Conservation (phyloP, 306 rosid genomes). For the Canavalia gladiata region DNA sequence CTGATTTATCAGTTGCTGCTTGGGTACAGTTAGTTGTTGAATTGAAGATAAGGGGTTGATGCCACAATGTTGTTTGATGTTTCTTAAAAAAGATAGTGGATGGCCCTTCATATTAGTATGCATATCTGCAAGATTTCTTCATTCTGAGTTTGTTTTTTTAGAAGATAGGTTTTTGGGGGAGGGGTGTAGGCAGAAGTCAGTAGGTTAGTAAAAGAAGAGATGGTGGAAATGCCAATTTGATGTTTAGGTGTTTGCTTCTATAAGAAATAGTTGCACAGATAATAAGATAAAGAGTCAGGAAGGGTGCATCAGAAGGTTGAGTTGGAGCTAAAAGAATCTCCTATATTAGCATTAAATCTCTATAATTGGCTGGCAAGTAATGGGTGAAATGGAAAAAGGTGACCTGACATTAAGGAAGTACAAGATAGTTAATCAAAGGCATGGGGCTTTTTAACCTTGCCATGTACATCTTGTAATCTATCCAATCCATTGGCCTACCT, state of each 20-base stretch:
- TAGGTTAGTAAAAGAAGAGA: not conserved
- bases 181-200: not conserved
- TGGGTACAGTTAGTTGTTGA: constrained; percentile 6
- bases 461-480: not conserved
- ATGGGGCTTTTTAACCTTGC: constrained; percentile 22
- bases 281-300: not conserved
- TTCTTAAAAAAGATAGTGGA: not conserved
- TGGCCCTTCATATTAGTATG: not conserved
- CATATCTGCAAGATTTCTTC: not conserved
- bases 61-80: not conserved
- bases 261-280: not conserved
- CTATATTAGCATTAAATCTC: not conserved
- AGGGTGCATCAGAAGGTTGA: constrained; percentile 3
- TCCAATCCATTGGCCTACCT: constrained; percentile 1
- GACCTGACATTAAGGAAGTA: not conserved
- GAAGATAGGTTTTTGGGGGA: not conserved
- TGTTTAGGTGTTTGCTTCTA: constrained; percentile 10
- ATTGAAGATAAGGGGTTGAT: not conserved
- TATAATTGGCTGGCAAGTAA: not conserved
- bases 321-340: not conserved
- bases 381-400: not conserved
- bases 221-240: constrained; percentile 1
- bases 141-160: not conserved
- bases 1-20: not conserved
- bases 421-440: constrained; percentile 1